Base-by-base conservation (phyloP, 352 stramenopile genomes). In the Globisporangium irregulare region DNA sequence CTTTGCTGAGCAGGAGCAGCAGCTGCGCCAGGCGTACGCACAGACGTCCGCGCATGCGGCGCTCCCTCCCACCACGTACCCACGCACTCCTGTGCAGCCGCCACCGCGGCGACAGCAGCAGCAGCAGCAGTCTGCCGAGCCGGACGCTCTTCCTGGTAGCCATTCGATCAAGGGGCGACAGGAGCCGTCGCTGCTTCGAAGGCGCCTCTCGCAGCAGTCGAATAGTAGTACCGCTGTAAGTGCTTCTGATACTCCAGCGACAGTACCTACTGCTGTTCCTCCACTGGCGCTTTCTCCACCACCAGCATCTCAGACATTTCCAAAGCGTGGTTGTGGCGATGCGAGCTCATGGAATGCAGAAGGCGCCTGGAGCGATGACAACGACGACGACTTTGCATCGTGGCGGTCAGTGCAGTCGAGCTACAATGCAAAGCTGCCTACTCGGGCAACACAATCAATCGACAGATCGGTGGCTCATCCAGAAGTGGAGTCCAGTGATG, bases 1-100 rank as follows among this genome's bases (percentile, higher is more conserved):
- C 68, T 92, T 90, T 67, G 80, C 78, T 2, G 76, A 88, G 25
- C 80, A 89, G 59, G 81, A 92, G 66, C 72, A 66, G 58, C 80
- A 89, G 41, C 73, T 86, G 67, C 81, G 83, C n/a, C 66, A 78
- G 1, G 73, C 71, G 2, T 74, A 81, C 59, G 72, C 56, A 2
- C 75, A 73, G 0, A 62, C 68, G 0, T 27, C 64, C 4, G 18
- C 41, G 5, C 54, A 43, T 7, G 54, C 15, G 1, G 58, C 24
- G 4, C 34, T 54, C 4, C 58, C 24, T 1, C 0, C 46, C 63
- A 51, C 15, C 25, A 41, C 70, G 41, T 10, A 53, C 9, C 34
- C 18, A 15, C 24, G 27, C 27, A 10, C 27, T 43, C 41, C 54
- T 7, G 12, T 6, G 36, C 69, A 29, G 55, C 59, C 56, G 43